Percentiles rank a stretch among this genome's conserved stretches.
These are phyloP conservation scores for Clausena lansium DNA, from an alignment of 345 rosid species.

Conservation along the genomic window DNA sequence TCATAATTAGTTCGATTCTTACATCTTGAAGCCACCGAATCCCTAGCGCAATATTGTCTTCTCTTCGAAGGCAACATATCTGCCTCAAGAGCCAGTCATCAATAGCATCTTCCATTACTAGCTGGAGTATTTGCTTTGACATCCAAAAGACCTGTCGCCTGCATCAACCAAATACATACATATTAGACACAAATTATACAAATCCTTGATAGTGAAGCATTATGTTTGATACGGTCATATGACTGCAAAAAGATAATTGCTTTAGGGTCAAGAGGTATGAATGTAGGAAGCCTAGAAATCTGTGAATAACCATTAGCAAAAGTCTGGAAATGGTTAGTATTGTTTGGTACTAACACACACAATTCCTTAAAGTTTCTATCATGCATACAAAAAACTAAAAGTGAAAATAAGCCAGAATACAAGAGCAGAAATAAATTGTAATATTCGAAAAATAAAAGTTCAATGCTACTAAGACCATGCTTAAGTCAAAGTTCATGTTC, in stretches of 20 bases:
- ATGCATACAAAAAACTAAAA: not conserved
- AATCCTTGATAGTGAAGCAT: not conserved
- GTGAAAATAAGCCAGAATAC: not conserved
- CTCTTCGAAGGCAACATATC: conserved; percentile 76
- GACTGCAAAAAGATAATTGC: not conserved
- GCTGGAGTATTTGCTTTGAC: conserved; percentile 89
- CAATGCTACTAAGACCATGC: not conserved
- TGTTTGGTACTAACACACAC: not conserved
- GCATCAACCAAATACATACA: conserved; percentile 23
- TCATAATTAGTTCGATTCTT: conserved; percentile 36
- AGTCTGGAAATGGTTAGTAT: not conserved
- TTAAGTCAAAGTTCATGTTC: not conserved
- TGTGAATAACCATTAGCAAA: not conserved
- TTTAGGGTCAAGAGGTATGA: not conserved
- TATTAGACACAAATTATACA: conserved; percentile 11
- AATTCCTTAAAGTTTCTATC: not conserved
- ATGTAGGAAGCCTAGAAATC: conserved; percentile 6
- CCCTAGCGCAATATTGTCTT: conserved; percentile 77
- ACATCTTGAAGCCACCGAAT: conserved; percentile 92
- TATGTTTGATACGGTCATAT: not conserved
- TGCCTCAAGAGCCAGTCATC: conserved; percentile 96
- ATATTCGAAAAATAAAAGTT: not conserved
- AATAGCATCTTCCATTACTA: conserved; percentile 97
- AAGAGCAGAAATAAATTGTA: not conserved
- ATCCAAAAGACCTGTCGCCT: conserved; percentile 99